A percentile compares a stretch with the other conserved stretches of the same genome.
phyloP scores from a whole-genome alignment of 345 rosid genomes.

The Eucalyptus victrix region DNA sequence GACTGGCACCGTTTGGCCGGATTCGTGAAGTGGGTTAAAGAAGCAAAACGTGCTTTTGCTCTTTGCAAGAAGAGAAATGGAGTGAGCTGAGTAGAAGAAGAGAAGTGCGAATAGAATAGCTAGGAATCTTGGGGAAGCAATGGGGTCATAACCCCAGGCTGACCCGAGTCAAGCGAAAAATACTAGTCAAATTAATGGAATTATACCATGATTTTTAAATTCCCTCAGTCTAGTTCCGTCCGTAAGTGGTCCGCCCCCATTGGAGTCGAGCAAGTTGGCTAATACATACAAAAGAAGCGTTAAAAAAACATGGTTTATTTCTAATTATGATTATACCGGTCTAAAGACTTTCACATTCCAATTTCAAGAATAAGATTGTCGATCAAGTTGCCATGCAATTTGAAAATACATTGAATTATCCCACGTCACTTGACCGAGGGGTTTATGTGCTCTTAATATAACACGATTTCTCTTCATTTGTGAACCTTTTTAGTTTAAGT shows the following conservation, averaged over 20 bases:
- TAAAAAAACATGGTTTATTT: too few relatives aligned
- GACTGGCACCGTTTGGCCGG: too few relatives aligned
- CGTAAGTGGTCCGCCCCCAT: neutral
- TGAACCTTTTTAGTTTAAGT: too few relatives aligned
- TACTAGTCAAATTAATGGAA: neutral
- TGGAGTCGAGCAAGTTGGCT: neutral
- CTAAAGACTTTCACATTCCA: neutral
- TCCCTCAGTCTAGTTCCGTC: neutral
- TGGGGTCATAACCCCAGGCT: neutral
- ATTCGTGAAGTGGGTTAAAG: neutral
- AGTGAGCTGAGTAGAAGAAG: neutral
- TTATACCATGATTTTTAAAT: neutral
- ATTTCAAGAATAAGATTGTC: too few relatives aligned
- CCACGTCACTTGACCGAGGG: fast-evolving
- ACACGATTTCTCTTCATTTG: neutral
- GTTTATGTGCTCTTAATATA: too few relatives aligned
- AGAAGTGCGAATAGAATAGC: neutral
- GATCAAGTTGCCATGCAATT: too few relatives aligned
- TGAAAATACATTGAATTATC: too few relatives aligned
- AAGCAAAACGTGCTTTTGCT: neutral
- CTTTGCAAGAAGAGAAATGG: neutral
- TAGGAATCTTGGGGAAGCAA: neutral
- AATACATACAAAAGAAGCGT: neutral
- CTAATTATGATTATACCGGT: neutral
- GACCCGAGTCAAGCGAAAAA: neutral